Base-by-base conservation (phyloP, 2,329 filamentous ascomycete species). In the Alternaria alternata region DNA sequence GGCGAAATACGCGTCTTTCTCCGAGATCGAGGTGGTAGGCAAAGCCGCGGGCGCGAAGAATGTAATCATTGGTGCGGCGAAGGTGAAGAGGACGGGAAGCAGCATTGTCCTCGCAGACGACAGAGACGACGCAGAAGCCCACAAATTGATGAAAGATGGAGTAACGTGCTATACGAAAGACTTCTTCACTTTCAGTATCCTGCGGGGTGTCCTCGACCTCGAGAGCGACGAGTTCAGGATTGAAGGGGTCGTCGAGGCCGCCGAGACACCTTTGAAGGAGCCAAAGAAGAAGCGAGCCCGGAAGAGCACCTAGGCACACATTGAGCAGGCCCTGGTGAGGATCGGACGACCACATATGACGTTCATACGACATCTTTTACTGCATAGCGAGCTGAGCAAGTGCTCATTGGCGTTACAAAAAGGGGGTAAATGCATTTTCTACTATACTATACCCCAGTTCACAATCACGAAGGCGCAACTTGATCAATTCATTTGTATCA, bases 121-220 rank as follows among this genome's bases (percentile, higher is more conserved):
- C 9, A 67, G 78, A 16, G 65, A 67, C 0, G 81, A 84, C 57
- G 49, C 61, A 5, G 78, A 82, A 32, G 75, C 69, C 5, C 60
- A 68, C 2, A 66, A 63, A 5, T 59, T 83, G 22, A 62, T 72
- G 7, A 66, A 78, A 12, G 64, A 74, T 0, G 77, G 76, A 0
- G 61, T 71, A n/a, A 67, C 52, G 6, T 77, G 80, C 46, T 83
- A 79, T 51, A 72, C 71, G n/a, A 82, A 79, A 62, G 79, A 82
- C 36, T 66, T 84, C 3, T 64, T 85, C 12, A 73, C 78, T 0
- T 72, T 78, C 41, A 80, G 79, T 54, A 80, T 83, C 42, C 66
- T 84, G 20, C 74, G 78, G n/a, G 82, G 81, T 2, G 56, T 65
- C 2, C 52, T 84, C 3, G 76, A 82, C 38, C 65, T 79, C 1